Base-by-base conservation (phyloP, 495 filamentous ascomycete genomes). In the Cercophora scortea region DNA sequence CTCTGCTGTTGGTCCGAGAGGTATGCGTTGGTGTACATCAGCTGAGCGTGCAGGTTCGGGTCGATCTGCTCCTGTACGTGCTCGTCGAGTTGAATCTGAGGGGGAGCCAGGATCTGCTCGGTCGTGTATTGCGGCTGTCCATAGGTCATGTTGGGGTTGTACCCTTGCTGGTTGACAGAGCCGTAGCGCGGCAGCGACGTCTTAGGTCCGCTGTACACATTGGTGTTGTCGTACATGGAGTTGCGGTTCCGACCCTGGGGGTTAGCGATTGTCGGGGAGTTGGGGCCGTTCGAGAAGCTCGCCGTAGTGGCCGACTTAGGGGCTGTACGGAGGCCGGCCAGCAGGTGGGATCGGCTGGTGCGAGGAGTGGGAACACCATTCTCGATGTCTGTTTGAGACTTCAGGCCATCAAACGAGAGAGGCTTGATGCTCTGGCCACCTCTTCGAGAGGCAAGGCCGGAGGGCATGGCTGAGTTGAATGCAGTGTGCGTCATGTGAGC, bases 401-500 rank as follows among this genome's bases (percentile, higher is more conserved):
- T 81, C 55, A 76, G 77, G 61, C 55, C 68, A 64, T 78, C 90
- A 80, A 79, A 88, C 64, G 76, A 93, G 76, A 95, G 76, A 53
- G 88, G 88, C 74, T 95, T 96, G 72, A 91, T 85, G 63, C 85
- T 83, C 58, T 87, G 77, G 58, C 87, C 88, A 51, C 87, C 83
- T 46, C 90, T 85, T 52, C 78, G 71, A 47, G 90, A 90, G 47
- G 88, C 89, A 64, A 95, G 86, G 55, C 87, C 87, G 56, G 87
- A 85, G 56, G 89, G 84, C 67, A 86, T 82, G 68, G 79, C 75
- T 68, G 80, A 78, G 64, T 81, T 74, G 66, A 82, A 86, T 68
- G 79, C 80, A 74, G 87, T 86, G 80, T 92, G 94, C 70, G 89
- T 86, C 94, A 98, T 97, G 79, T 95, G 93, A 90, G 92, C 86